Evolutionary conservation across 106 monocot species (phyloP), one percentile per base, ranked within the genome.

Genomic region (Narthecium ossifragum): DNA sequence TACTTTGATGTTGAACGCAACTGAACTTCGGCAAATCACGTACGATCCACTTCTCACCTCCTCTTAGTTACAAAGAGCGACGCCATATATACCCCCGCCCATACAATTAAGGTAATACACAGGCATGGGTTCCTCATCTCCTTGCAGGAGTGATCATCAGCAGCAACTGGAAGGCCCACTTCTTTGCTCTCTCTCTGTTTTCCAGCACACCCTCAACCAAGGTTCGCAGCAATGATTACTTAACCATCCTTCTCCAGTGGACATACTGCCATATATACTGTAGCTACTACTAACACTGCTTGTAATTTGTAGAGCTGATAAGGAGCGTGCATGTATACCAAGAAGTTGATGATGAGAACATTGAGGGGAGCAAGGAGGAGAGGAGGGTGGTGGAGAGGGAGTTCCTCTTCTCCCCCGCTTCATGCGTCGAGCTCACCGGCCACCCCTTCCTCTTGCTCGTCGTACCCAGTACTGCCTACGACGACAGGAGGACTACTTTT

Each of bases 301-400:
- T 23, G 21, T 30, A 12, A 5, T 13, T 2, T 25, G 24, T 50
- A 68, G 68, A 59, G 50, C n/a, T 48, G 50, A 51, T 74, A 21
- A 68, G 67, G 26, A 74, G 74, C 34, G 74, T 67, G 14, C 74
- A 74, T 52, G 74, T 10, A 6, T 68, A 74, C 34, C 36, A 8
- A 32, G 60, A 7, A n/a, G n/a, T n/a, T n/a, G n/a, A n/a, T n/a
- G n/a, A n/a, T n/a, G n/a, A n/a, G n/a, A n/a, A n/a, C 21, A 21
- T n/a, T 2, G 27, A 26, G 10, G 70, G 26, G 1, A 46, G 20
- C 10, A 21, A 40, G 8, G 71, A 26, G 29, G 37, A 22, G 28
- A 39, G 40, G 62, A 38, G 47, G 38, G 57, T 55, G 61, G 34
- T 69, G 46, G 75, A 75, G 55, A 69, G 67, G 43, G 75, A 69